Percentiles rank a stretch among this genome's conserved stretches.
Conservation (phyloP, 768 basidiomycete species). For the Boletus rex-veris region DNA sequence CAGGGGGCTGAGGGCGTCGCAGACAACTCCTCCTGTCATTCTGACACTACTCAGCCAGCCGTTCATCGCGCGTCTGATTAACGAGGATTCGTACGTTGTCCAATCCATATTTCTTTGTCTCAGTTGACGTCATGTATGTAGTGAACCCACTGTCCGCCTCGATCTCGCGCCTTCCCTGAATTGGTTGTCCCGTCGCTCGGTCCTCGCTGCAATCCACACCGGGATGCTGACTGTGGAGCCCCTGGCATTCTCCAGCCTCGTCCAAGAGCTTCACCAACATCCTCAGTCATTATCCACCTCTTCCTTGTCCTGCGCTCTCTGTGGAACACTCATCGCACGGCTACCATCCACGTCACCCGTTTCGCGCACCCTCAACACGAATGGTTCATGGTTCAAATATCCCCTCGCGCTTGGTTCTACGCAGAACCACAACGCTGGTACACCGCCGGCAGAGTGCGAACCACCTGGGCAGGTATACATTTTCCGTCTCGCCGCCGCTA, state of each 20-base stretch:
- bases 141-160: conserved; percentile 88
- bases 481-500: conserved; percentile 53
- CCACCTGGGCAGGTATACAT: conserved; percentile 55
- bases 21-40: conserved; percentile 61
- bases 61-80: conserved; percentile 68
- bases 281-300: conserved; percentile 43
- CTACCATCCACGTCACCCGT: conserved; percentile 33
- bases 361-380: conserved; percentile 37
- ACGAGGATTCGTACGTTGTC: conserved; percentile 81
- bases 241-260: conserved; percentile 55
- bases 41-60: conserved; percentile 73
- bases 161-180: conserved; percentile 93
- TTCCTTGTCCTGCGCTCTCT: conserved; percentile 73
- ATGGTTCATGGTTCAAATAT: conserved; percentile 61
- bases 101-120: background rate
- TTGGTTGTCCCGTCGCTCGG: conserved; percentile 87
- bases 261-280: conserved; percentile 48
- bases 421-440: conserved; percentile 13
- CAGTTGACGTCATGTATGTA: conserved; percentile 12
- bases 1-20: conserved; percentile 59
- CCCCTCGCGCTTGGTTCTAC: conserved; percentile 36
- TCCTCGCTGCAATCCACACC: conserved; percentile 78
- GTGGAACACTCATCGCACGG: conserved; percentile 55
- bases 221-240: conserved; percentile 91
- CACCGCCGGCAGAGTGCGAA: conserved; percentile 28